Evolutionary conservation across 1,139 yeast species (phyloP).

Genomic region (Saccharomyces hybrid): DNA sequence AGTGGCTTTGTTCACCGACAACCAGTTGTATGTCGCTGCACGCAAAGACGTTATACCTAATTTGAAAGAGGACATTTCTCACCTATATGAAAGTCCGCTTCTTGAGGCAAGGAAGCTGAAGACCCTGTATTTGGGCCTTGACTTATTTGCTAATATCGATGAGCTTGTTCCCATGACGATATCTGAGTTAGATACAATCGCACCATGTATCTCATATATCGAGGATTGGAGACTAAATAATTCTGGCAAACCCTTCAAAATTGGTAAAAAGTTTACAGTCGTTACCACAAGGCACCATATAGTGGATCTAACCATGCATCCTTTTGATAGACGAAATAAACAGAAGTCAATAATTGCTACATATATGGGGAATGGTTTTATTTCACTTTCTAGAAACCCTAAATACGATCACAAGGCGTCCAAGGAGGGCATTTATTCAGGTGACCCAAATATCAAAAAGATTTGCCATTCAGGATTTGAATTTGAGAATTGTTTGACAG

Average conservation of each 20-base stretch:
- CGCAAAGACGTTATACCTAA: conserved; percentile 4
- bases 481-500: conserved; percentile 24
- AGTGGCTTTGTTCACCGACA: conserved; percentile 9
- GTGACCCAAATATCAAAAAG: conserved; percentile 12
- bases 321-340: conserved; percentile 12
- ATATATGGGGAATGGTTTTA: conserved; percentile 12
- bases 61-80: conserved; percentile 9
- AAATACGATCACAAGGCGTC: conserved; percentile 2
- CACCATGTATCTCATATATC: conserved; percentile 21
- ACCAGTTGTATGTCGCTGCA: neutral
- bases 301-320: conserved; percentile 23
- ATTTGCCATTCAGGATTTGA: conserved; percentile 29
- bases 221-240: conserved; percentile 8
- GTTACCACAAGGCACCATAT: conserved; percentile 29
- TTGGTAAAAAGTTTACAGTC: conserved; percentile 14
- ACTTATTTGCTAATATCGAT: conserved; percentile 19
- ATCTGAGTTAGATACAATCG: conserved; percentile 16
- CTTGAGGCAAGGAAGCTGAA: conserved; percentile 8
- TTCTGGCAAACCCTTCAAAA: conserved; percentile 6
- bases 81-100: conserved; percentile 5
- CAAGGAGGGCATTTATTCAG: conserved; percentile 9
- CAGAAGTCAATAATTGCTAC: conserved; percentile 15
- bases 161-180: conserved; percentile 17
- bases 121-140: conserved; percentile 16
- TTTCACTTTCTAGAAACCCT: conserved; percentile 17